Percentiles rank a stretch among this genome's conserved stretches.
These are phyloP conservation scores for Knufia petricola DNA, from an alignment of 2,329 filamentous ascomycete species.

Conservation along the genomic window DNA sequence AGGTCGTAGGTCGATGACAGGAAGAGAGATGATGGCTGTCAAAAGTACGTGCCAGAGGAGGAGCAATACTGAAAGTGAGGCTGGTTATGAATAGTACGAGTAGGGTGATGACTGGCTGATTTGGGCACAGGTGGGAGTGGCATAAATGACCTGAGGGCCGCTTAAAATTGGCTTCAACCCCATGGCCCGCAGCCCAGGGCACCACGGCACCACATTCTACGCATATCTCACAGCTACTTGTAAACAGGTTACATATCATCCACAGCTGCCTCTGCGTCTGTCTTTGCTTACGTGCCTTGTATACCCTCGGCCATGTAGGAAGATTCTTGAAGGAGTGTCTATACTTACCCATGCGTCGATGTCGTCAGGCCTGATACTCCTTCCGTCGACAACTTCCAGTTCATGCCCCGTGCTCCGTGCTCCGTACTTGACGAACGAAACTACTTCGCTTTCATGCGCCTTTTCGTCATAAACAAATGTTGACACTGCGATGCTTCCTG, in stretches of 20 bases:
- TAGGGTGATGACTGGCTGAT: not conserved
- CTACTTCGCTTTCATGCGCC: not conserved
- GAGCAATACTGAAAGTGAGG: constrained; percentile 2
- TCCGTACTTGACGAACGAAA: not conserved
- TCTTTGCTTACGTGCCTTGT: too few species aligned
- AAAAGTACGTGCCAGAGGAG: not conserved
- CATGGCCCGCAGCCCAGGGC: not conserved
- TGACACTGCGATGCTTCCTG: not conserved
- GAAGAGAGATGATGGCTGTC: not conserved
- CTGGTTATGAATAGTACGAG: not conserved
- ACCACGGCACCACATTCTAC: not conserved
- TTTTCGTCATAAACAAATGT: not conserved
- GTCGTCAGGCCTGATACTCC: too few species aligned
- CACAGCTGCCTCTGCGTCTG: too few species aligned
- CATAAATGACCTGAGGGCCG: too few species aligned
- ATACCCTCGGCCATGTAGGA: too few species aligned
- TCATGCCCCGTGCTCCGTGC: too few species aligned
- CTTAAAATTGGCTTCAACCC: not conserved
- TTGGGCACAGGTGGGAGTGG: constrained; percentile 1
- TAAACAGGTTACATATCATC: too few species aligned
- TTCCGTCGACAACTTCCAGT: too few species aligned
- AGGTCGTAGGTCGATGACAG: not conserved
- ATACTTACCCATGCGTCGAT: too few species aligned
- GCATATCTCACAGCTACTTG: too few species aligned
- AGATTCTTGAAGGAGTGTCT: too few species aligned